phyloP scores from a whole-genome alignment of 495 filamentous ascomycete genomes.

The Staphylotrichum longicolle region DNA sequence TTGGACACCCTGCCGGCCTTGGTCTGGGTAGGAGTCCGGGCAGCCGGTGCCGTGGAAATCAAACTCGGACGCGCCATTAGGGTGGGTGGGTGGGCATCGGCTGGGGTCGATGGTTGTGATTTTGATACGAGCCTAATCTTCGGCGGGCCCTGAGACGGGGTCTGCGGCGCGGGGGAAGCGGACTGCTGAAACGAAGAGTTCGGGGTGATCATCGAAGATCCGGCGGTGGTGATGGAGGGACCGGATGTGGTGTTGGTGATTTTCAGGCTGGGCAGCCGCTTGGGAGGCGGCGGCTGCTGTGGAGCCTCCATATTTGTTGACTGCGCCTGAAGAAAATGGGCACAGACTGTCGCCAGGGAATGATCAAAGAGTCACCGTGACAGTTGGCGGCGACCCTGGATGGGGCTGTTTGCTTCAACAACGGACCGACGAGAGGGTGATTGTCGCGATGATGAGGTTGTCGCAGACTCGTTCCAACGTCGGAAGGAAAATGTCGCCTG shows the following conservation, averaged over 20 bases:
- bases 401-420: background rate
- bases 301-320: constrained; percentile 22
- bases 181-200: constrained; percentile 16
- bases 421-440: background rate
- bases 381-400: background rate
- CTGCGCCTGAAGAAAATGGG: background rate
- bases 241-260: constrained; percentile 20
- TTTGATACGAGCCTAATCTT: constrained; percentile 54
- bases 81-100: constrained; percentile 28
- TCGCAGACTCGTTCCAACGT: too few relatives aligned
- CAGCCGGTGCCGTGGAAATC: constrained; percentile 12
- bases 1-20: constrained; percentile 51
- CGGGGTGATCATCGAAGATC: constrained; percentile 1
- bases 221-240: constrained; percentile 10
- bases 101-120: constrained; percentile 49
- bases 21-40: constrained; percentile 39
- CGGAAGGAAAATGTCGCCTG: too few relatives aligned
- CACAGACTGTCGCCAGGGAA: background rate
- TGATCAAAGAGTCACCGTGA: background rate
- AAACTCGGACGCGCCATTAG: constrained; percentile 1
- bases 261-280: constrained; percentile 29
- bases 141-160: constrained; percentile 39
- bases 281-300: constrained; percentile 22
- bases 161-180: constrained; percentile 32
- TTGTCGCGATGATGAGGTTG: too few relatives aligned